Conservation (phyloP, 495 filamentous ascomycete genomes). For the Trichocladium uniseriatum region DNA sequence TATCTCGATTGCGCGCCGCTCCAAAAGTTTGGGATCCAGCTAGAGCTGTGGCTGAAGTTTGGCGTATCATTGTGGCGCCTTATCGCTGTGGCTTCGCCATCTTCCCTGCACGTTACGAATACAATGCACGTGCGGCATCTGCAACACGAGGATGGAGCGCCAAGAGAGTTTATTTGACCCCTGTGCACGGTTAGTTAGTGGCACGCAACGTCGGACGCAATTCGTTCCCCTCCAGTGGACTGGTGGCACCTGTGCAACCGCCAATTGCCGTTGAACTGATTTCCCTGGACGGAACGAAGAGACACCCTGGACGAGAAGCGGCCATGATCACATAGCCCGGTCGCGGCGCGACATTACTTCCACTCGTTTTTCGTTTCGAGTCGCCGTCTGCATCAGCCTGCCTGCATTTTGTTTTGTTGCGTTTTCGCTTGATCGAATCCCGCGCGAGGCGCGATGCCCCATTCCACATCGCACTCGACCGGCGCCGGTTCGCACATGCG, state of each 20-base stretch:
- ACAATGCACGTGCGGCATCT: conserved; percentile 4
- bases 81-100: neutral
- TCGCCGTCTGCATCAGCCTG: neutral
- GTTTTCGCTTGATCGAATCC: neutral
- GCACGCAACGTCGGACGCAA: neutral
- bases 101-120: too few species aligned
- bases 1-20: conserved; percentile 5
- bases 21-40: conserved; percentile 3
- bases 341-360: conserved; percentile 2
- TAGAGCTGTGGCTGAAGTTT: neutral
- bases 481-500: conserved; percentile 20
- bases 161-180: conserved; percentile 14
- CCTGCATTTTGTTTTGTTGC: neutral
- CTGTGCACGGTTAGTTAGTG: neutral
- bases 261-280: conserved; percentile 3
- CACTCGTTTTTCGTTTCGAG: neutral
- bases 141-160: conserved; percentile 10
- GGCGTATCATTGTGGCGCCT: neutral
- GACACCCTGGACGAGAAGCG: neutral
- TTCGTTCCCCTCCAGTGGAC: neutral
- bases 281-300: too few species aligned
- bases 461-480: conserved; percentile 23
- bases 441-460: conserved; percentile 19
- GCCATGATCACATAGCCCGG: conserved; percentile 10
- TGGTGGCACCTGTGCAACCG: neutral